Percentiles rank a stretch among this genome's conserved stretches.
These are phyloP conservation scores for Ephemerocybe angulata DNA, from an alignment of 768 basidiomycete species.

Conservation along the genomic window DNA sequence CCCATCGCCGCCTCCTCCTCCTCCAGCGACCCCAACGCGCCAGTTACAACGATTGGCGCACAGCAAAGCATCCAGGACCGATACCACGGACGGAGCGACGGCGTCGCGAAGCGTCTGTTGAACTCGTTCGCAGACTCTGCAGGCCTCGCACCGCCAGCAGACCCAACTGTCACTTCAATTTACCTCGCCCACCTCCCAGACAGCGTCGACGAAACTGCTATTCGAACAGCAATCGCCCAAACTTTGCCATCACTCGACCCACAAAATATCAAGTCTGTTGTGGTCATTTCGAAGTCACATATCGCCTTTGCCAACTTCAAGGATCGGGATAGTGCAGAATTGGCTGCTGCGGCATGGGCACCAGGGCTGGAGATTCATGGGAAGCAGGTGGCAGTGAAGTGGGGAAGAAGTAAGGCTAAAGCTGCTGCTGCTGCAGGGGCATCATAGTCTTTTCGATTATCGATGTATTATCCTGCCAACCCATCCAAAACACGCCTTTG, in stretches of 20 bases:
- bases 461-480: conserved; percentile 12
- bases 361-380: conserved; percentile 85
- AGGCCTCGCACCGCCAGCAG: conserved; percentile 88
- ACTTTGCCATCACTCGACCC: conserved; percentile 64
- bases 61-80: conserved; percentile 89
- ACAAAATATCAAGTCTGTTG: conserved; percentile 73
- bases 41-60: no score
- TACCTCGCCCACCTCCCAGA: background rate
- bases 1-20: conserved; percentile 38
- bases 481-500: background rate
- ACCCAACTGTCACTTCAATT: conserved; percentile 71
- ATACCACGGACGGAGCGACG: conserved; percentile 89
- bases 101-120: conserved; percentile 91
- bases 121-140: conserved; percentile 71
- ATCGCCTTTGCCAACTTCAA: conserved; percentile 97
- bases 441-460: background rate
- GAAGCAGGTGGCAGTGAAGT: conserved; percentile 70
- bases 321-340: conserved; percentile 77
- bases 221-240: conserved; percentile 68
- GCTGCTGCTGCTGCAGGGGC: conserved; percentile 4
- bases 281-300: conserved; percentile 81
- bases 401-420: conserved; percentile 77
- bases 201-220: conserved; percentile 62
- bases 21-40: no score
- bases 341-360: conserved; percentile 86